A percentile compares a stretch with the other conserved stretches of the same genome.
phyloP scores from a whole-genome alignment of 257 asterid species.

The Schizonepeta tenuifolia region DNA sequence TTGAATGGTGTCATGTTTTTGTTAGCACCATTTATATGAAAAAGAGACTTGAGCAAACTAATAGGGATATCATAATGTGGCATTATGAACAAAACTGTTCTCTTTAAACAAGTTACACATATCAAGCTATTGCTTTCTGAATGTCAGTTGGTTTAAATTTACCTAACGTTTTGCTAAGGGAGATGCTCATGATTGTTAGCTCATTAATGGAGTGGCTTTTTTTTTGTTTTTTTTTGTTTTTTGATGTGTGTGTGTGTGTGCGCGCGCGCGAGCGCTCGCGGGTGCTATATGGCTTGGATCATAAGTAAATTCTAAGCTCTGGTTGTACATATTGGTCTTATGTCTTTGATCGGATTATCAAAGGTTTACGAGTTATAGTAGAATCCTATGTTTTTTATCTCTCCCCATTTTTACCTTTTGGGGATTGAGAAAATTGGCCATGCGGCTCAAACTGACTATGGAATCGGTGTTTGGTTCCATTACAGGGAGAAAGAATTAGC shows the following conservation, averaged over 20 bases:
- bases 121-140: not conserved
- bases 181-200: not conserved
- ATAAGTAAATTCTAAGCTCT: not conserved
- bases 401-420: not conserved
- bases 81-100: not conserved
- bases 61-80: not conserved
- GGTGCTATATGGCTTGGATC: not conserved
- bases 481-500: constrained; percentile 91
- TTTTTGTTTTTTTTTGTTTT: not conserved
- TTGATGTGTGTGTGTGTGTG: no score
- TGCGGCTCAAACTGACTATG: constrained; percentile 10
- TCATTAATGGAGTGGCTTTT: not conserved
- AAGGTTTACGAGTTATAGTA: not conserved
- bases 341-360: not conserved
- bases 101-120: not conserved
- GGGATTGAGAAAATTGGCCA: not conserved
- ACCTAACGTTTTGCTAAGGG: not conserved
- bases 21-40: not conserved
- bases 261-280: no score
- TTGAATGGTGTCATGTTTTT: no score
- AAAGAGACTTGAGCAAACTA: not conserved
- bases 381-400: not conserved
- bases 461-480: constrained; percentile 16
- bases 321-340: not conserved
- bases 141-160: not conserved